Evolutionary conservation across 2,329 filamentous ascomycete genomes (phyloP).

Genomic region (Claviceps digitariae): DNA sequence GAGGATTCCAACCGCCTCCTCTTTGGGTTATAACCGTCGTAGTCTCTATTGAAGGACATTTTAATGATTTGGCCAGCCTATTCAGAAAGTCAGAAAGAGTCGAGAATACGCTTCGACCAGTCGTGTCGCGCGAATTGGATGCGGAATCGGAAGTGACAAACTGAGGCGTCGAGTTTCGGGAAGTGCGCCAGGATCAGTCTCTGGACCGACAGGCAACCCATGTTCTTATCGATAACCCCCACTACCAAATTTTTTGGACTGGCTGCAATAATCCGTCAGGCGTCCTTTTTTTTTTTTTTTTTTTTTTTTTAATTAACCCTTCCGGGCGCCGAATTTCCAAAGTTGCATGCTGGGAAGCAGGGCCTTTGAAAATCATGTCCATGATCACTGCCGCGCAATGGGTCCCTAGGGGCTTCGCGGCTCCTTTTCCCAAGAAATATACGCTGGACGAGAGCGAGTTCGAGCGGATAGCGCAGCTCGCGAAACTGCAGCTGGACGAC

Average conservation of each 20-base stretch:
- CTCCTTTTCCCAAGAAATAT: constrained; percentile 62
- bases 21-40: constrained; percentile 26
- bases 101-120: background rate
- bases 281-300: background rate
- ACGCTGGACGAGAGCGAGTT: constrained; percentile 65
- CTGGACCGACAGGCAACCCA: background rate
- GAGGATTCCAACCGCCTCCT: constrained; percentile 23
- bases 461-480: constrained; percentile 59
- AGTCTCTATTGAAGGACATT: constrained; percentile 24
- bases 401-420: constrained; percentile 65
- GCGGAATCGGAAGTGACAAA: background rate
- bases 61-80: background rate
- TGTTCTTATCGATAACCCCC: constrained; percentile 27
- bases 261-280: background rate
- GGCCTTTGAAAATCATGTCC: constrained; percentile 31
- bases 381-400: constrained; percentile 69
- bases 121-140: background rate
- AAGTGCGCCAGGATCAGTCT: no score
- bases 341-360: background rate
- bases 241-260: constrained; percentile 21
- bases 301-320: background rate
- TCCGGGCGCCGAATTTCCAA: background rate
- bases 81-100: background rate
- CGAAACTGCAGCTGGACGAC: constrained; percentile 75
- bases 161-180: constrained; percentile 9